phyloP scores from a whole-genome alignment of 2,329 filamentous ascomycete genomes.

The Colletotrichum endophyticum region DNA sequence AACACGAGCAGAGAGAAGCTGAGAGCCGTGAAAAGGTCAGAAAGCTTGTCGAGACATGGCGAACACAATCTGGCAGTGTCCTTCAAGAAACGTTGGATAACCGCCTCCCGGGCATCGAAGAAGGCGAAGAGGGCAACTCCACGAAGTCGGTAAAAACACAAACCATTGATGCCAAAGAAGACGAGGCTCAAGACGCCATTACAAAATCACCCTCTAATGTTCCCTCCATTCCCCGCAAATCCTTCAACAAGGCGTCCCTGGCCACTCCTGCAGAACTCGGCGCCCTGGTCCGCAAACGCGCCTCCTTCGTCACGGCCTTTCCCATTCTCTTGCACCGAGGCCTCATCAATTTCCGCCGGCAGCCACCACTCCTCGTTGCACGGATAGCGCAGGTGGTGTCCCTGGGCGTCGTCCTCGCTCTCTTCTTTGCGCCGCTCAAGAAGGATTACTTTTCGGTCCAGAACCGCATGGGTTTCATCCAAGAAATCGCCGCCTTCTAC shows the following conservation, averaged over 20 bases:
- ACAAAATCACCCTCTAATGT: not conserved
- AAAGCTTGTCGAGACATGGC: conserved; percentile 66
- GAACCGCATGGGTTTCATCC: conserved; percentile 75
- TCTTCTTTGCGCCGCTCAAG: conserved; percentile 75
- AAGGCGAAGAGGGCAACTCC: conserved; percentile 28
- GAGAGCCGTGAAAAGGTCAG: conserved; percentile 68
- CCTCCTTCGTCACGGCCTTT: conserved; percentile 66
- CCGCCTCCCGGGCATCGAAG: conserved; percentile 25
- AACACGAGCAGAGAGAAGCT: conserved; percentile 66
- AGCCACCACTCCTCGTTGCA: conserved; percentile 67
- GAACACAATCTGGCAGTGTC: conserved; percentile 9
- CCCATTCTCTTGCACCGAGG: conserved; percentile 72
- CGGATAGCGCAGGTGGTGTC: conserved; percentile 72
- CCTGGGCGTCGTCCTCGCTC: conserved; percentile 64
- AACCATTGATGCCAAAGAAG: not conserved
- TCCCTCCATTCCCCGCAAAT: conserved; percentile 37
- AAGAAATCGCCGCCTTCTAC: conserved; percentile 74
- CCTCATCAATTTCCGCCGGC: conserved; percentile 70
- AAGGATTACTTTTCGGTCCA: conserved; percentile 74
- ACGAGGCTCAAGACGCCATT: not conserved
- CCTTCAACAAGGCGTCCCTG: conserved; percentile 49
- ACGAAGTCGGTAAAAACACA: not conserved
- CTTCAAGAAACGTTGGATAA: conserved; percentile 27
- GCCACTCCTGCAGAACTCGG: conserved; percentile 76
- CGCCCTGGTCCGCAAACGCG: conserved; percentile 66